These are phyloP conservation scores for Arthrobotrys pseudoclavata DNA, from an alignment of 2,329 filamentous ascomycete species.

Conservation along the genomic window DNA sequence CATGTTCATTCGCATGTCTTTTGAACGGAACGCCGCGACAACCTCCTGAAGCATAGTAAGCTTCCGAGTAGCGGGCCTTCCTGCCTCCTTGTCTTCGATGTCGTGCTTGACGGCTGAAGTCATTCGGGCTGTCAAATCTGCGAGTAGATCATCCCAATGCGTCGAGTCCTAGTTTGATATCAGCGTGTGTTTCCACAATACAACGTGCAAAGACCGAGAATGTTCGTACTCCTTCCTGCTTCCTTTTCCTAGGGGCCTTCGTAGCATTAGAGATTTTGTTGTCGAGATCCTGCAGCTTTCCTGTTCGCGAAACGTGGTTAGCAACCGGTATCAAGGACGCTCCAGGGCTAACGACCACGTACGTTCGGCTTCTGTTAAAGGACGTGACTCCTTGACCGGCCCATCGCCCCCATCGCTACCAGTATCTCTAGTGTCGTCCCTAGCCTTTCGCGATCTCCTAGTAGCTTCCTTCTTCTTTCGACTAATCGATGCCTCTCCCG, in stretches of 20 bases:
- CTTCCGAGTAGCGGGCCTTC: constrained; percentile 89
- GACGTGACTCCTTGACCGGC: constrained; percentile 9
- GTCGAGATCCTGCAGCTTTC: constrained; percentile 84
- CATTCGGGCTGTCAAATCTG: constrained; percentile 88
- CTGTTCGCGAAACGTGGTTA: constrained; percentile 65
- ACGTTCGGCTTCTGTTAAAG: constrained; percentile 38
- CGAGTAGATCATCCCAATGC: constrained; percentile 89
- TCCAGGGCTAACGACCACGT: constrained; percentile 1
- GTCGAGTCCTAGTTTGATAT: not conserved
- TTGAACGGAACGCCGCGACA: constrained; percentile 86
- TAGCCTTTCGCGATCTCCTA: constrained; percentile 68
- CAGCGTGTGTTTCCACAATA: not conserved
- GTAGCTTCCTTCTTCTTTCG: constrained; percentile 74
- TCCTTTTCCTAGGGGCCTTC: constrained; percentile 81
- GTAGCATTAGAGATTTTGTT: constrained; percentile 88
- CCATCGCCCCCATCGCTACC: constrained; percentile 29
- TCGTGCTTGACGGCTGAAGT: constrained; percentile 89
- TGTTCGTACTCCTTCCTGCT: constrained; percentile 82
- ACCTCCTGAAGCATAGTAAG: constrained; percentile 94
- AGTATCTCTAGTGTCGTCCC: constrained; percentile 20
- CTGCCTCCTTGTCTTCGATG: constrained; percentile 81
- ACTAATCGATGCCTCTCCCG: constrained; percentile 74
- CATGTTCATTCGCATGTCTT: constrained; percentile 80
- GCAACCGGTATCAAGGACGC: not conserved
- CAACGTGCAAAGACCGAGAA: not conserved